These are phyloP conservation scores for Knoxia roxburghii DNA, from an alignment of 257 asterid species.

Conservation along the genomic window DNA sequence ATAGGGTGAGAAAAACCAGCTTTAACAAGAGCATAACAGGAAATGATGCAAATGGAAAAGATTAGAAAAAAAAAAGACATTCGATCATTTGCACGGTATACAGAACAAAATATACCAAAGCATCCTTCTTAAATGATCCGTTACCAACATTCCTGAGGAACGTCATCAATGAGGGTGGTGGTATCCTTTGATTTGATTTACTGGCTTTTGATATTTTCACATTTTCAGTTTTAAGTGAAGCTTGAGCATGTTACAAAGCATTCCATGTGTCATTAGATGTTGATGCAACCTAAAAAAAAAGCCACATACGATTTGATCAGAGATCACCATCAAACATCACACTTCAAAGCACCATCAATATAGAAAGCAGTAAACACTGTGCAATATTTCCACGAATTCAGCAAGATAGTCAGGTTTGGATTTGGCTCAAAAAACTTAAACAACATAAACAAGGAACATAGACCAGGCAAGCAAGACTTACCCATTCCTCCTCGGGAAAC, in stretches of 20 bases:
- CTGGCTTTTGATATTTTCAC: conserved; percentile 61
- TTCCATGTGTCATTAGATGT: conserved; percentile 45
- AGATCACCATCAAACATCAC: neutral
- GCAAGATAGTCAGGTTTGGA: too few relatives aligned
- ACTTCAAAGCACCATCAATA: neutral
- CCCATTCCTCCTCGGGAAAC: too few relatives aligned
- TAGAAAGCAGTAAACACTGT: neutral
- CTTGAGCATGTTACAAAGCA: conserved; percentile 66
- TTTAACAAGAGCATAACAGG: too few relatives aligned
- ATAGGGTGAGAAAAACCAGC: too few relatives aligned
- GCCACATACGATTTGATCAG: neutral
- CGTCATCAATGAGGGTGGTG: conserved; percentile 92
- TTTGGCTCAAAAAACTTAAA: too few relatives aligned
- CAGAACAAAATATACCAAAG: neutral
- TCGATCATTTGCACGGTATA: conserved; percentile 5
- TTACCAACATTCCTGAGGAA: conserved; percentile 70
- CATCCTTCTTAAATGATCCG: conserved; percentile 11
- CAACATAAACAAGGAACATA: neutral
- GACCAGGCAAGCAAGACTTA: too few relatives aligned
- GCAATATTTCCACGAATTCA: neutral
- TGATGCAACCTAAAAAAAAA: conserved; percentile 22
- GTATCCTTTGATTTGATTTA: conserved; percentile 80
- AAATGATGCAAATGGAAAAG: neutral
- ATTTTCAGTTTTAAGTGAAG: conserved; percentile 45
- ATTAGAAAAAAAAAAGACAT: neutral